Percentiles rank a stretch among this genome's conserved stretches.
phyloP scores from a whole-genome alignment of 2,329 filamentous ascomycete genomes.

The Scytalidium sp. region DNA sequence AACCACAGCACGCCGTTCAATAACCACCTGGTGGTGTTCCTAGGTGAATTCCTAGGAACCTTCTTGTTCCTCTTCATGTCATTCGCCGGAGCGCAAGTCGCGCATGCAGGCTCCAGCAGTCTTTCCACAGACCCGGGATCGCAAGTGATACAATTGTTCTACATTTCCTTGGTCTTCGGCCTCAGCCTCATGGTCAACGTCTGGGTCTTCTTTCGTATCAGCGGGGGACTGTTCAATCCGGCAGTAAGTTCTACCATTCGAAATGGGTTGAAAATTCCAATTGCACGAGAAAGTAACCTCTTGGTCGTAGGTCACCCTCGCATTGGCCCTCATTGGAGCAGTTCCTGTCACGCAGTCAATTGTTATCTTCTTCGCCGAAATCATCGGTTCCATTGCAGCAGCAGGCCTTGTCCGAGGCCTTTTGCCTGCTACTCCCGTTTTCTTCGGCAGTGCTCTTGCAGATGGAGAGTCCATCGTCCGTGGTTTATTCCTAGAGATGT shows the following conservation, averaged over 20 bases:
- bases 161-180: constrained; percentile 22
- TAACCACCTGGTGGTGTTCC: constrained; percentile 35
- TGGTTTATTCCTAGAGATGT: constrained; percentile 48
- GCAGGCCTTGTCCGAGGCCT: constrained; percentile 39
- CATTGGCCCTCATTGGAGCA: constrained; percentile 33
- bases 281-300: no score
- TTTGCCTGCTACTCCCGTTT: constrained; percentile 18
- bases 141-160: constrained; percentile 37
- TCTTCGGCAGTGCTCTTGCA: constrained; percentile 39
- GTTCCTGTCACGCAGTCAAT: constrained; percentile 29
- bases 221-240: constrained; percentile 49
- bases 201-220: constrained; percentile 52
- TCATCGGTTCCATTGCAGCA: constrained; percentile 32
- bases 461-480: constrained; percentile 38
- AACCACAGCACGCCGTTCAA: background rate
- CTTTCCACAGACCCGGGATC: constrained; percentile 19
- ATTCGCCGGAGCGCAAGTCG: constrained; percentile 18
- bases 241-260: constrained; percentile 36
- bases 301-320: constrained; percentile 30
- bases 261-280: no score
- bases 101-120: background rate
- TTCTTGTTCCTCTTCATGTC: constrained; percentile 32
- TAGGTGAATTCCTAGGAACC: constrained; percentile 51
- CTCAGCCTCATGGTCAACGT: constrained; percentile 44
- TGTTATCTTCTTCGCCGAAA: constrained; percentile 30